A percentile compares a stretch with the other conserved stretches of the same genome.
Conservation (phyloP, 176 grass and related monocot genomes). For the Otatea glauca region DNA sequence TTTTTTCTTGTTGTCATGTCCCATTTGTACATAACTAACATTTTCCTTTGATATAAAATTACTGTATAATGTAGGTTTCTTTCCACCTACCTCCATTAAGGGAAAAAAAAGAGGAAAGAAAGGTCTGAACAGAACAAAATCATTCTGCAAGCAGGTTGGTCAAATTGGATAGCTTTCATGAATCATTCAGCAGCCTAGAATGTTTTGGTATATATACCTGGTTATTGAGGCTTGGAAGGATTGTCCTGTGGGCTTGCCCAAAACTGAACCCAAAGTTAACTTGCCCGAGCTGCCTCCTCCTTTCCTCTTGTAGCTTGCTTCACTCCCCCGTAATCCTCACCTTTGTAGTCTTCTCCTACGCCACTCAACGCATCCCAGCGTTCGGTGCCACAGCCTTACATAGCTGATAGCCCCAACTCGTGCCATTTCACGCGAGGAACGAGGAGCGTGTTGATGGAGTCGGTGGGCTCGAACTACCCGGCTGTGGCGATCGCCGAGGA, state of each 20-base stretch:
- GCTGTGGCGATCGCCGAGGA: slow-evolving; percentile 38
- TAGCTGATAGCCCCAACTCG: background rate
- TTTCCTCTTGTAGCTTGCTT: slow-evolving; percentile 39
- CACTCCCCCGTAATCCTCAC: slow-evolving; percentile 28
- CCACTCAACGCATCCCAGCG: slow-evolving; percentile 52
- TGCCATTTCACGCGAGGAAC: background rate
- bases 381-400: slow-evolving; percentile 9
- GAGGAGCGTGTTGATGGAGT: slow-evolving; percentile 26
- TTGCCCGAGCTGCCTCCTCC: slow-evolving; percentile 20
- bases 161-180: background rate
- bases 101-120: too few relatives aligned
- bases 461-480: background rate
- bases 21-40: background rate
- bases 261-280: slow-evolving; percentile 32
- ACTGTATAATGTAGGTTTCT: background rate
- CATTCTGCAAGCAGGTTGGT: background rate
- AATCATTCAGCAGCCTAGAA: background rate
- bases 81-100: background rate
- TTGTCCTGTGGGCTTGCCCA: slow-evolving; percentile 1
- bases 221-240: background rate
- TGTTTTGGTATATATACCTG: slow-evolving; percentile 1
- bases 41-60: background rate
- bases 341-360: slow-evolving; percentile 40
- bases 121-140: background rate
- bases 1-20: background rate